Evolutionary conservation across 2,329 filamentous ascomycete genomes (phyloP).

Genomic region (Venturia oleaginea): DNA sequence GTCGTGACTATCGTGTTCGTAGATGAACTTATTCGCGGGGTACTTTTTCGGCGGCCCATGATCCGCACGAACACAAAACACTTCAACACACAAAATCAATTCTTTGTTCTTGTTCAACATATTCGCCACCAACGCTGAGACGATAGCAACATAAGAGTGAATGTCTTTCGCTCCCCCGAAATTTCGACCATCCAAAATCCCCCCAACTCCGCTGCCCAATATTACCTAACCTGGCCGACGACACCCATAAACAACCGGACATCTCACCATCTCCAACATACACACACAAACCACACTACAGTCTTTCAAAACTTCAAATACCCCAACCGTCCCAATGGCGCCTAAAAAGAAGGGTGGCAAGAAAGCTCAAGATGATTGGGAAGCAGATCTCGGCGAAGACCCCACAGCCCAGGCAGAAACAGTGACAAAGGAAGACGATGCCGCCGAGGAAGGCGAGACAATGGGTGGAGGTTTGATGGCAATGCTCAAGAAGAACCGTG

Average conservation of each 20-base stretch:
- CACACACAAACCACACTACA: background rate
- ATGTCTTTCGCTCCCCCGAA: constrained; percentile 10
- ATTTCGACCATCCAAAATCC: constrained; percentile 5
- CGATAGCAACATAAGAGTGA: constrained; percentile 3
- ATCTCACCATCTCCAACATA: background rate
- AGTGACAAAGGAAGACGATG: constrained; percentile 36
- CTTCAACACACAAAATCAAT: background rate
- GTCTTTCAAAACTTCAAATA: background rate
- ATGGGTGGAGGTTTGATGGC: constrained; percentile 39
- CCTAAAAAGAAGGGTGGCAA: constrained; percentile 95
- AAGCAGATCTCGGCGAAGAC: constrained; percentile 79
- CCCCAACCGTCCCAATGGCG: constrained; percentile 49
- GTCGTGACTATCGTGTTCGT: background rate
- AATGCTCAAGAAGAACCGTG: constrained; percentile 46
- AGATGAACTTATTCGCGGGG: background rate
- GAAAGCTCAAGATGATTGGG: constrained; percentile 84
- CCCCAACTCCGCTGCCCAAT: constrained; percentile 5
- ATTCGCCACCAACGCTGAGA: background rate
- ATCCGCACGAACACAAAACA: background rate
- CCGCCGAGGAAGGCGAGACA: constrained; percentile 42
- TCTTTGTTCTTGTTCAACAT: background rate
- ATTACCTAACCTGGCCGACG: constrained; percentile 4
- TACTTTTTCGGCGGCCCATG: background rate
- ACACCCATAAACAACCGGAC: background rate
- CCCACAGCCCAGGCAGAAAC: constrained; percentile 45